These are phyloP conservation scores for Sanguinoderma infundibulare DNA, from an alignment of 1,284 basidiomycete genomes.

Conservation along the genomic window DNA sequence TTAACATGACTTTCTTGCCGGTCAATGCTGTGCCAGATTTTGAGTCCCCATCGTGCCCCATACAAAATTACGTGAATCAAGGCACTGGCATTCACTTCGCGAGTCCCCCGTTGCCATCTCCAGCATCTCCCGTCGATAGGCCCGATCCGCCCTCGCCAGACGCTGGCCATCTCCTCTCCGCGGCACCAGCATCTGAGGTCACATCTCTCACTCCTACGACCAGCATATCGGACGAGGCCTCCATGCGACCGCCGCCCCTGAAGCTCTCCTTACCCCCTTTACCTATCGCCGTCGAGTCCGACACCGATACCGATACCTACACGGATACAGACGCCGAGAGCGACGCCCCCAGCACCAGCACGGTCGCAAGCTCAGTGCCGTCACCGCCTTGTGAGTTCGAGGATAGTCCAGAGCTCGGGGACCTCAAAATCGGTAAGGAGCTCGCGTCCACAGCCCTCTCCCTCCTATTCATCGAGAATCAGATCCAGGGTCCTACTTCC, in stretches of 20 bases:
- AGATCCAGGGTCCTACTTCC: constrained; percentile 29
- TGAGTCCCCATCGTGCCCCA: constrained; percentile 4
- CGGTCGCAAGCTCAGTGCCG: constrained; percentile 22
- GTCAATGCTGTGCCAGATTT: constrained; percentile 26
- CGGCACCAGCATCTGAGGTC: background rate
- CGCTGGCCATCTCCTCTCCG: constrained; percentile 13
- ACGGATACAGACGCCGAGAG: constrained; percentile 34
- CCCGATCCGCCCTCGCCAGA: constrained; percentile 18
- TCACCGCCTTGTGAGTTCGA: constrained; percentile 32
- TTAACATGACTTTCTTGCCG: constrained; percentile 37
- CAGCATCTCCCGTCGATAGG: constrained; percentile 12
- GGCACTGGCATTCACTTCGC: background rate
- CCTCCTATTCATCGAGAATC: constrained; percentile 11
- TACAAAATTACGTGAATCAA: background rate
- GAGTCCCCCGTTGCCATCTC: constrained; percentile 16
- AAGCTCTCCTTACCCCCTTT: constrained; percentile 9
- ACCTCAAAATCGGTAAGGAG: constrained; percentile 16
- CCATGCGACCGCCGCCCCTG: constrained; percentile 8
- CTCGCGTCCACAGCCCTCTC: background rate
- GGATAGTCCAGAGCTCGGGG: constrained; percentile 10
- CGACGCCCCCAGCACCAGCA: constrained; percentile 32
- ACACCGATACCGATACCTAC: constrained; percentile 24
- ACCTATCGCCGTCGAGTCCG: constrained; percentile 12
- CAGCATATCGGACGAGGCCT: background rate
- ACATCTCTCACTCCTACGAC: constrained; percentile 4